These are phyloP conservation scores for Eucalyptus caleyi DNA, from an alignment of 345 rosid genomes.

Conservation along the genomic window DNA sequence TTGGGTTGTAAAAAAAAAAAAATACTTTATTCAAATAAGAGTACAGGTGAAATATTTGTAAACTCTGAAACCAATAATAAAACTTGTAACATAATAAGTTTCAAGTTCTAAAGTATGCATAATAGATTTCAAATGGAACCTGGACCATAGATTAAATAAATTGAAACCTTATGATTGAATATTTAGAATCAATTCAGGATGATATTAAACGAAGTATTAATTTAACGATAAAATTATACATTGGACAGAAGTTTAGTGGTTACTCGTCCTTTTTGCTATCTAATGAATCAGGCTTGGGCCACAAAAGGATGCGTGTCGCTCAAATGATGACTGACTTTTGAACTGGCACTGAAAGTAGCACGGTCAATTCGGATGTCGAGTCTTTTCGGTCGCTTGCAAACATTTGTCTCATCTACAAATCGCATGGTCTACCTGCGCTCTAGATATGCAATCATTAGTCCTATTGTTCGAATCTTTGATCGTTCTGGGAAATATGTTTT, in stretches of 20 bases:
- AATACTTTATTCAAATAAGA: too few species aligned
- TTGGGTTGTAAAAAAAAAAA: too few species aligned
- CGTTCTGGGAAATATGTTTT: neutral
- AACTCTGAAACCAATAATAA: rapidly evolving
- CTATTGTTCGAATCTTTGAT: neutral
- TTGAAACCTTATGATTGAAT: too few species aligned
- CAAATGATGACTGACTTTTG: neutral
- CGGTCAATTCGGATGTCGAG: neutral
- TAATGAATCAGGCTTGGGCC: neutral
- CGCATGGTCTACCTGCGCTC: neutral
- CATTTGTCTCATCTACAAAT: neutral
- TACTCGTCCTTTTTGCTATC: neutral
- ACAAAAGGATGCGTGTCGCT: neutral
- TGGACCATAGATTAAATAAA: too few species aligned
- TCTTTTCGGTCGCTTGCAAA: neutral
- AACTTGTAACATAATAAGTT: rapidly evolving
- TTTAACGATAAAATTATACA: too few species aligned
- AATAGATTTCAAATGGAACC: too few species aligned
- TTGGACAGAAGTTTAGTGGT: neutral
- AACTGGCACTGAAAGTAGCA: neutral
- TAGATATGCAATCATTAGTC: neutral
- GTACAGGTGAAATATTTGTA: rapidly evolving
- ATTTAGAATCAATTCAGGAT: too few species aligned
- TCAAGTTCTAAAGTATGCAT: too few species aligned
- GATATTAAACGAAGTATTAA: too few species aligned